Conservation (phyloP, 495 filamentous ascomycete species). For the Chlorociboria aeruginascens region DNA sequence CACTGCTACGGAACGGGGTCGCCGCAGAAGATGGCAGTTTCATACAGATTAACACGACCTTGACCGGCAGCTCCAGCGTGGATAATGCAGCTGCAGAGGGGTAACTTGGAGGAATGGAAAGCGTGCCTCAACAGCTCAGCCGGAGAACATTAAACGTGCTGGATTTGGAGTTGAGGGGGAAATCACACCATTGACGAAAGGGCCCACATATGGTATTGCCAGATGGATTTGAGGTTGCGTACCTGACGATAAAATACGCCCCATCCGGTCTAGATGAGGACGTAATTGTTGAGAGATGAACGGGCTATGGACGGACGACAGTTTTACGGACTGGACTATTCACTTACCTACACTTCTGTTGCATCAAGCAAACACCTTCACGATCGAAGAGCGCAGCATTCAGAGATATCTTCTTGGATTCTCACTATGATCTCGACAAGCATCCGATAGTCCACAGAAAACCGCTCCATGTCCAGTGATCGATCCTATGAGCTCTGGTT, state of each 20-base stretch:
- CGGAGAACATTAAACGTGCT: slow-evolving; percentile 1
- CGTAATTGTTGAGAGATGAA: not conserved
- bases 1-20: slow-evolving; percentile 17
- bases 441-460: no score
- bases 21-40: slow-evolving; percentile 18
- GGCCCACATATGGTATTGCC: slow-evolving; percentile 6
- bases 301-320: no score
- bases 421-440: no score
- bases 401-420: no score
- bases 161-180: slow-evolving; percentile 11
- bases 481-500: no score
- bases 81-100: slow-evolving; percentile 17
- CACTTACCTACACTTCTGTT: no score
- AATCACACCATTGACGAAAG: slow-evolving; percentile 2
- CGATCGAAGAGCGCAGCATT: no score
- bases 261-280: not conserved
- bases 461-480: no score
- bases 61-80: slow-evolving; percentile 14
- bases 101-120: slow-evolving; percentile 19
- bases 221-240: slow-evolving; percentile 5
- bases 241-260: not conserved
- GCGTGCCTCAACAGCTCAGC: slow-evolving; percentile 17
- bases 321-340: no score
- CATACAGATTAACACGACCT: slow-evolving; percentile 19
- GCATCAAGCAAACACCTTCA: no score